Base-by-base conservation (phyloP, 441 rosid species). In the Erodium moschatum region DNA sequence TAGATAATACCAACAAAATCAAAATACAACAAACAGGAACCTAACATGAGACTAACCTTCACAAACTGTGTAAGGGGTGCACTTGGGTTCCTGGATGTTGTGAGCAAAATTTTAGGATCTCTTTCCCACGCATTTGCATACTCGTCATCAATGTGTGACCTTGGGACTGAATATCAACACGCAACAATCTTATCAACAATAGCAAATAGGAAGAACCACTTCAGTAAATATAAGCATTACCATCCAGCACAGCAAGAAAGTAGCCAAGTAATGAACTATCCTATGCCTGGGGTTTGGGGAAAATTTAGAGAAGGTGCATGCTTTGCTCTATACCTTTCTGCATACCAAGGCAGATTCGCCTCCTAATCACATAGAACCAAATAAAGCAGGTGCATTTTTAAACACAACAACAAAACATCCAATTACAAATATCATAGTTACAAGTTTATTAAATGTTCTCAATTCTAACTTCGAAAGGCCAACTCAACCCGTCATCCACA, bases 71-170 rank as follows among this genome's bases (percentile, higher is more conserved):
- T 67, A 42, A 93, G 93, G 1, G 96, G 92, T 70, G 89, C 86
- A 86, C 93, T 93, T 1, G 98, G 96, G 81, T 91, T 77, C 72
- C 97, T 77, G 15, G 98, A 91, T 0, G 96, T 88, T 38, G 97
- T 91, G 61, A 93, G 70, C 83, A 89, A 66, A 74, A 94, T 94
- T 78, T 87, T 91, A 3, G 98, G 97, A 52, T 91, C 88, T 61
- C 69, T 82, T 61, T 79, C 89, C 0, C 85, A 76, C 0, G 89
- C 96, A 67, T 81, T 84, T 63, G 96, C 98, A 69, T 93, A 94
- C 72, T 89, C 97, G 68, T 94, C 98, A 71, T 91, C 98, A 42
- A 94, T 89, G 80, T 86, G 90, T 44, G 83, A 83, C 77, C 80
- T 80, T 5, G 88, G 97, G 56, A 87, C 98, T 89, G 68, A 66